Evolutionary conservation across 495 filamentous ascomycete genomes (phyloP).

Genomic region (Aspergillus mulundensis): DNA sequence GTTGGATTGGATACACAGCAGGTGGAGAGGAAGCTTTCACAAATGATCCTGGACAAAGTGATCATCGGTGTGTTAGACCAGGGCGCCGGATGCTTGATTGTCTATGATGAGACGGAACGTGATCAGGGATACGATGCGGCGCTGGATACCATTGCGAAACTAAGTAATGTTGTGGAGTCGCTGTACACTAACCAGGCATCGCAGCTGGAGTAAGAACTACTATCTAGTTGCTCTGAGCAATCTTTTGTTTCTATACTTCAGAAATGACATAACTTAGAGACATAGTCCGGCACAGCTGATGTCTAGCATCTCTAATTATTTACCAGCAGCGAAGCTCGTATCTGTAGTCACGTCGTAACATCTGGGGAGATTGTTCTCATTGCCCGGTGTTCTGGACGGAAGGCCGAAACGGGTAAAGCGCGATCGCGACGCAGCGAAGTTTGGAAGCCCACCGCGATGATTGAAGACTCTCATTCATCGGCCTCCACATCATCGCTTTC

Average conservation of each 20-base stretch:
- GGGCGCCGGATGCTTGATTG: conserved; percentile 93
- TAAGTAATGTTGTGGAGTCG: conserved; percentile 95
- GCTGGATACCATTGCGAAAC: conserved; percentile 90
- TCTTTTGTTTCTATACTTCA: conserved; percentile 14
- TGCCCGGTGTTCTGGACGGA: no score
- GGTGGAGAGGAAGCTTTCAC: conserved; percentile 94
- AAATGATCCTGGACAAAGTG: conserved; percentile 99
- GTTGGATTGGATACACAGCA: conserved; percentile 94
- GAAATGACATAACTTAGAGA: conserved; percentile 25
- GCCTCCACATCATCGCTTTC: not conserved
- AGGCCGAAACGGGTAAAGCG: conserved; percentile 40
- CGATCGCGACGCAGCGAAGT: conserved; percentile 19
- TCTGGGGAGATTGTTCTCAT: not conserved
- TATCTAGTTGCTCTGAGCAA: not conserved
- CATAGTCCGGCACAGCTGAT: conserved; percentile 8
- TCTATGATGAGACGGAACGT: conserved; percentile 89
- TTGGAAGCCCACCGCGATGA: conserved; percentile 6
- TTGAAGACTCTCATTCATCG: conserved; percentile 10
- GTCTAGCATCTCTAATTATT: not conserved
- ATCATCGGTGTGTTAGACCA: conserved; percentile 97
- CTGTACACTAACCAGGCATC: conserved; percentile 97
- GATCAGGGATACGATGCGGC: conserved; percentile 94
- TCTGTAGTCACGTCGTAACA: not conserved
- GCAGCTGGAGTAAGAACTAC: conserved; percentile 70
- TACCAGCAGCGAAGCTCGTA: not conserved